Evolutionary conservation across 2,329 filamentous ascomycete species (phyloP).

Genomic region (Nemania sp.): DNA sequence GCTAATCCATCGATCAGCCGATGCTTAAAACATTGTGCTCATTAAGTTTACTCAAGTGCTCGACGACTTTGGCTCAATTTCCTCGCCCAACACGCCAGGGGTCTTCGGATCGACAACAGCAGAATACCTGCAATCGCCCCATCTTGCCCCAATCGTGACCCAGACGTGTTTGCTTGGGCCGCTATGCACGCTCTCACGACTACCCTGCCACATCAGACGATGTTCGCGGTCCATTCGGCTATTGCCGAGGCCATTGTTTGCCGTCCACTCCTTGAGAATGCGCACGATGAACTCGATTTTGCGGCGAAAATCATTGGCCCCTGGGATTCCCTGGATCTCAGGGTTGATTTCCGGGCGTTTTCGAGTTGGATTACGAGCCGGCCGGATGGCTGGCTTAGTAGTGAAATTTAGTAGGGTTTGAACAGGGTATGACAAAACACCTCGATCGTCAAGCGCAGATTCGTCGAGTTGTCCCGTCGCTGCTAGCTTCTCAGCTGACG

Average conservation of each 20-base stretch:
- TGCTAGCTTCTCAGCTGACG: slow-evolving; percentile 74
- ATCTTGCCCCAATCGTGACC: slow-evolving; percentile 74
- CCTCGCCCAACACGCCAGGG: slow-evolving; percentile 65
- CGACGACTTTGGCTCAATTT: slow-evolving; percentile 59
- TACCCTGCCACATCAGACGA: slow-evolving; percentile 69
- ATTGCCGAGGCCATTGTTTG: slow-evolving; percentile 76
- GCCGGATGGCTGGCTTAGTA: slow-evolving; percentile 59
- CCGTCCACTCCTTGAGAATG: slow-evolving; percentile 77
- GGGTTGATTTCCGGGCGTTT: slow-evolving; percentile 71
- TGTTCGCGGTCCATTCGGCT: slow-evolving; percentile 67
- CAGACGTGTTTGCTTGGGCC: slow-evolving; percentile 73
- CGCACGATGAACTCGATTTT: slow-evolving; percentile 80
- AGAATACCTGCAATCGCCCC: slow-evolving; percentile 68
- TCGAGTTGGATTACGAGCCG: slow-evolving; percentile 58
- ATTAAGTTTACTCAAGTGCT: slow-evolving; percentile 21
- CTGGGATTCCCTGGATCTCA: slow-evolving; percentile 72
- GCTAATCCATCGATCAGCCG: background rate
- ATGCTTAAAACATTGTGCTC: slow-evolving; percentile 1
- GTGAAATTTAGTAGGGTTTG: slow-evolving; percentile 79
- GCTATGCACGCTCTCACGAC: slow-evolving; percentile 66
- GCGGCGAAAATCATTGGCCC: slow-evolving; percentile 77
- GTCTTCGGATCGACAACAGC: slow-evolving; percentile 67
- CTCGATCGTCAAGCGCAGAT: slow-evolving; percentile 76
- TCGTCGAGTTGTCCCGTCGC: slow-evolving; percentile 75
- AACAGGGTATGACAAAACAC: slow-evolving; percentile 77